Evolutionary conservation across 768 basidiomycete species (phyloP), one percentile per base, ranked within the genome.

Genomic region (Myochromella boudieri): DNA sequence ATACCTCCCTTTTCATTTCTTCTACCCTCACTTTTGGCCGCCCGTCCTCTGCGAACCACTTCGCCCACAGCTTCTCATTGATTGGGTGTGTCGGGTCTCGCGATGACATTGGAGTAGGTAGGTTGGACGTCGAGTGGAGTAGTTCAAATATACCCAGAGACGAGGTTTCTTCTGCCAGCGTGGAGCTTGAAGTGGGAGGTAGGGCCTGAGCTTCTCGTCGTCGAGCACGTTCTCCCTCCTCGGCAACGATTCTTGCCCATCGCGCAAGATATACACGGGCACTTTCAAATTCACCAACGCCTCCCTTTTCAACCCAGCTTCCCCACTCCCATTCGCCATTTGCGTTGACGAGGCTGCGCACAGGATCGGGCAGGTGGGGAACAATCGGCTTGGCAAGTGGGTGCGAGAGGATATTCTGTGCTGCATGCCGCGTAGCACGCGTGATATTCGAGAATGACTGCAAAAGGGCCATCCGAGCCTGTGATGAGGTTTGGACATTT

Each of bases 241-340:
- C 97, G 1, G 97, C 97, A 1, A 98, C 97, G 48, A 93, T 88
- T 40, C 95, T 77, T 3, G 97, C 97, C 97, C 97, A 99, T 25
- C 91, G 77, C 8, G 97, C 97, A 7, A 99, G 80, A 64, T 98
- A 98, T 6, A 98, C 91, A 4, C 95, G 77, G 0, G 97, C 97
- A 49, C 90, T 90, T 68, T 98, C 97, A 63, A 95, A 98, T 63
- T 97, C 94, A 5, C 92, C 93, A 2, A 97, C 90, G 0, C 93
- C 89, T 26, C 91, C 86, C 61, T 89, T 89, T 64, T 94, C 91
- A 0, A 91, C 89, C 91, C 91, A 92, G 54, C 89, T 90, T 3
- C 89, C 85, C 87, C 93, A 95, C 57, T 95, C 89, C 69, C 85
- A 83, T 62, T 95, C 95, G 14, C 94, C 94, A 42, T 85, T 85